Percentiles rank a stretch among this genome's conserved stretches.
phyloP scores from a whole-genome alignment of 257 asterid species.

The Rhazya stricta region DNA sequence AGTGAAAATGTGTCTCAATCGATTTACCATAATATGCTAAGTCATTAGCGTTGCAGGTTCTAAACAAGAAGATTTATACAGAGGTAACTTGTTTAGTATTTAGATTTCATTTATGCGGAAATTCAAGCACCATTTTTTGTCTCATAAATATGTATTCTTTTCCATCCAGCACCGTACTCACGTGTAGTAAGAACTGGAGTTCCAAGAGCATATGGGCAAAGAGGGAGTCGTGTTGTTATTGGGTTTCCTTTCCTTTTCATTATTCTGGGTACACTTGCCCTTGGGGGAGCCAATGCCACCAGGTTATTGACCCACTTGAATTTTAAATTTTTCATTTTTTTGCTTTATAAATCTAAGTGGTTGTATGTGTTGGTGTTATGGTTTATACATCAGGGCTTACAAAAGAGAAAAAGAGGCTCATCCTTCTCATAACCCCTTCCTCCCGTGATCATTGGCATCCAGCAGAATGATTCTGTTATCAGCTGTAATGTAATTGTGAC shows the following conservation, averaged over 20 bases:
- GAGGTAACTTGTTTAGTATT: slow-evolving; percentile 19
- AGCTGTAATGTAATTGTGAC: not conserved
- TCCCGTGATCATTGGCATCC: slow-evolving; percentile 34
- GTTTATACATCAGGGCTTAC: slow-evolving; percentile 45
- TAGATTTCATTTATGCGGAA: not conserved
- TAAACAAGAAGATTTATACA: slow-evolving; percentile 15
- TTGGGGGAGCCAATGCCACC: slow-evolving; percentile 63
- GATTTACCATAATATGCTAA: not conserved
- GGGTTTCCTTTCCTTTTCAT: slow-evolving; percentile 53
- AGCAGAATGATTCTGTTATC: not conserved
- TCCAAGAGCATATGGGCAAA: slow-evolving; percentile 35
- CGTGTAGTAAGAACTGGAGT: slow-evolving; percentile 48
- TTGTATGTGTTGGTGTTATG: not conserved
- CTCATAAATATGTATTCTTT: not conserved
- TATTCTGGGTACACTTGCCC: slow-evolving; percentile 41
- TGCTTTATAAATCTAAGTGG: not conserved
- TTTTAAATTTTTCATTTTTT: too few species aligned
- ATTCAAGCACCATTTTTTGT: not conserved
- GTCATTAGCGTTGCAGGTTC: slow-evolving; percentile 28
- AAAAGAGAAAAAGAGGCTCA: slow-evolving; percentile 43
- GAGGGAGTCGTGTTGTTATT: slow-evolving; percentile 32
- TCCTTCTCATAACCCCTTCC: slow-evolving; percentile 71
- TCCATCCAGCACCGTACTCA: slow-evolving; percentile 30
- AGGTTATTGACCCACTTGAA: slow-evolving; percentile 46
- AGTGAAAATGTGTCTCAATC: not conserved